A percentile compares a stretch with the other conserved stretches of the same genome.
Conservation (phyloP, 495 filamentous ascomycete species). For the Penicillium crystallinum region DNA sequence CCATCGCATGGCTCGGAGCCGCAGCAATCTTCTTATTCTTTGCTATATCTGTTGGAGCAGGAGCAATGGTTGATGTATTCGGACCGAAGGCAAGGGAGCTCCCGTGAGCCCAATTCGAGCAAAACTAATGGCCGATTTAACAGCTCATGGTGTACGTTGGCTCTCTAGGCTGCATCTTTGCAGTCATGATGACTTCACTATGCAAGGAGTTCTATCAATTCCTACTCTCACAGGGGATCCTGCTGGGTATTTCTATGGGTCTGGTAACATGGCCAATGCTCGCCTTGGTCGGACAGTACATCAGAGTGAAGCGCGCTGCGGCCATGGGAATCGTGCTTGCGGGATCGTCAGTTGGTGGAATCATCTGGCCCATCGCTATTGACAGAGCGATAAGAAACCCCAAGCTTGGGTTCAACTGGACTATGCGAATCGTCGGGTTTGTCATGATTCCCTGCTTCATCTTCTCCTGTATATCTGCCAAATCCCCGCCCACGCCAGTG, state of each 20-base stretch:
- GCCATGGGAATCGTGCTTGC: constrained; percentile 52
- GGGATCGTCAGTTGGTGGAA: constrained; percentile 54
- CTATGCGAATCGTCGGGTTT: constrained; percentile 46
- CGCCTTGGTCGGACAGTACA: constrained; percentile 49
- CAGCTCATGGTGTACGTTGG: constrained; percentile 29
- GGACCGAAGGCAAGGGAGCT: constrained; percentile 24
- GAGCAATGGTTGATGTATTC: constrained; percentile 34
- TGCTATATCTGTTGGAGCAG: constrained; percentile 26
- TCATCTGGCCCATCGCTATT: constrained; percentile 46
- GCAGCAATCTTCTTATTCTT: constrained; percentile 40
- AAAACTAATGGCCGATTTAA: not conserved
- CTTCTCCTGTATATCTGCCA: constrained; percentile 39
- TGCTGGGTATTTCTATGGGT: constrained; percentile 47
- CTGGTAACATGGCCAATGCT: constrained; percentile 49
- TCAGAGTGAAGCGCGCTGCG: constrained; percentile 47
- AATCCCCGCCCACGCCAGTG: not conserved
- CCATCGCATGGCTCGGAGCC: constrained; percentile 59
- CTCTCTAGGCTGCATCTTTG: constrained; percentile 31
- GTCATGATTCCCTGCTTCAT: constrained; percentile 50
- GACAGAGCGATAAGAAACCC: constrained; percentile 27
- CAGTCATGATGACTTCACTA: constrained; percentile 54
- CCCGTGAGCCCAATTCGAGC: not conserved
- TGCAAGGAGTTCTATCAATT: constrained; percentile 58
- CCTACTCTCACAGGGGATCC: constrained; percentile 55
- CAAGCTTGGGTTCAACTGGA: constrained; percentile 43